Evolutionary conservation across 148 eudicot species (phyloP).

Genomic region (Rhododendron mucronatum): DNA sequence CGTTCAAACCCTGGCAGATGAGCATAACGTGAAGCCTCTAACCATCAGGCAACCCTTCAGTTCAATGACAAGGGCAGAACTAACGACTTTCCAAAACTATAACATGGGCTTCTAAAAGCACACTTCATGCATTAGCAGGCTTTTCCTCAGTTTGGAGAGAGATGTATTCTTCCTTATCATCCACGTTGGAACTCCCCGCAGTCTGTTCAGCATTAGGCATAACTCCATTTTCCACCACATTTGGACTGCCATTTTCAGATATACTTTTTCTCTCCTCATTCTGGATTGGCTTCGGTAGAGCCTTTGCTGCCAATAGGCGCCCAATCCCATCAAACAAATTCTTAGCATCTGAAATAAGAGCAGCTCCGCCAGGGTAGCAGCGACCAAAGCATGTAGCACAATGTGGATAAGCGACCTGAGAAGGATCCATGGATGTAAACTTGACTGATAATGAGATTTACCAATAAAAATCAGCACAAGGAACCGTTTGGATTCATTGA

Average conservation of each 20-base stretch:
- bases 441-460: background rate
- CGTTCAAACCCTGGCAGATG: background rate
- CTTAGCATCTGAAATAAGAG: conserved; percentile 61
- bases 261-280: conserved; percentile 27
- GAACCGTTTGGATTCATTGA: background rate
- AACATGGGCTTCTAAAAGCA: background rate
- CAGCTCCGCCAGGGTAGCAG: conserved; percentile 80
- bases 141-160: conserved; percentile 19
- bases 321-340: conserved; percentile 65
- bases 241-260: conserved; percentile 45
- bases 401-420: conserved; percentile 83
- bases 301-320: conserved; percentile 65
- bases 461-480: background rate
- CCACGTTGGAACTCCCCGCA: conserved; percentile 19
- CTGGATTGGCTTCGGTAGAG: conserved; percentile 44
- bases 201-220: conserved; percentile 28
- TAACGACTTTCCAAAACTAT: background rate
- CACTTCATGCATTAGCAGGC: conserved; percentile 5
- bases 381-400: conserved; percentile 91
- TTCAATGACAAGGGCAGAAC: background rate
- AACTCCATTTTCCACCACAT: conserved; percentile 52
- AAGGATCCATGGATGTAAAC: conserved; percentile 4
- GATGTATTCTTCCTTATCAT: conserved; percentile 25
- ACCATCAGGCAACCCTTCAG: background rate
- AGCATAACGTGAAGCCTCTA: background rate